These are phyloP conservation scores for Clarkia xantiana DNA, from an alignment of 345 rosid genomes.

Conservation along the genomic window DNA sequence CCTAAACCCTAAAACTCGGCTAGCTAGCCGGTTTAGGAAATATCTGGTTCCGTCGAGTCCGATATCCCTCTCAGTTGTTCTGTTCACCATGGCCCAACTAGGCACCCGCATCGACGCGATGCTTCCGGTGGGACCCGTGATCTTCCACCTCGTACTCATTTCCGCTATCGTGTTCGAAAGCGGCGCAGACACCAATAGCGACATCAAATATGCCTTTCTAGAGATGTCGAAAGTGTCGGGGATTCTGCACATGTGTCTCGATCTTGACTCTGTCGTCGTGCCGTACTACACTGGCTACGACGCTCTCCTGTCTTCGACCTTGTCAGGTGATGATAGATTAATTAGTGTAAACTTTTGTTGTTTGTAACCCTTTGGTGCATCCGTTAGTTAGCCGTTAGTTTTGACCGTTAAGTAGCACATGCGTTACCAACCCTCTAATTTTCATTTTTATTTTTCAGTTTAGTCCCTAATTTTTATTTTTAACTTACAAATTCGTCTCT, in stretches of 20 bases:
- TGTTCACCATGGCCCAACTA: slow-evolving; percentile 39
- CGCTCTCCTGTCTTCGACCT: slow-evolving; percentile 42
- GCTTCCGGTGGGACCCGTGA: slow-evolving; percentile 58
- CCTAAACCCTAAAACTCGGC: slow-evolving; percentile 18
- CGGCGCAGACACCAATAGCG: slow-evolving; percentile 21
- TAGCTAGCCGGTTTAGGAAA: slow-evolving; percentile 24
- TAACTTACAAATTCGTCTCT: too few relatives aligned
- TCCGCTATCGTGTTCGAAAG: slow-evolving; percentile 46
- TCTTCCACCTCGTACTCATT: slow-evolving; percentile 42
- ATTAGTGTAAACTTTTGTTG: too few relatives aligned
- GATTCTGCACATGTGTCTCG: slow-evolving; percentile 57
- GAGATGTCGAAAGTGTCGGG: slow-evolving; percentile 78
- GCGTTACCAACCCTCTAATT: too few relatives aligned
- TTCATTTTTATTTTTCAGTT: too few relatives aligned
- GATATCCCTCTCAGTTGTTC: slow-evolving; percentile 41
- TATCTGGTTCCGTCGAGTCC: slow-evolving; percentile 63
- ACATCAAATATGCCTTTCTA: slow-evolving; percentile 38
- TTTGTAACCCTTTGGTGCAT: too few relatives aligned
- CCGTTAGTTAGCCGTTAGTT: too few relatives aligned
- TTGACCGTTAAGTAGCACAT: too few relatives aligned
- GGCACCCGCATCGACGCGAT: slow-evolving; percentile 50
- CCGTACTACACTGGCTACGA: slow-evolving; percentile 86
- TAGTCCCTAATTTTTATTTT: too few relatives aligned
- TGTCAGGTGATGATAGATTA: slow-evolving; percentile 31
- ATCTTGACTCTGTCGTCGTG: slow-evolving; percentile 53